Percentiles rank a stretch among this genome's conserved stretches.
Evolutionary conservation across 768 basidiomycete species (phyloP).

Genomic region (Termitomyces sp.): DNA sequence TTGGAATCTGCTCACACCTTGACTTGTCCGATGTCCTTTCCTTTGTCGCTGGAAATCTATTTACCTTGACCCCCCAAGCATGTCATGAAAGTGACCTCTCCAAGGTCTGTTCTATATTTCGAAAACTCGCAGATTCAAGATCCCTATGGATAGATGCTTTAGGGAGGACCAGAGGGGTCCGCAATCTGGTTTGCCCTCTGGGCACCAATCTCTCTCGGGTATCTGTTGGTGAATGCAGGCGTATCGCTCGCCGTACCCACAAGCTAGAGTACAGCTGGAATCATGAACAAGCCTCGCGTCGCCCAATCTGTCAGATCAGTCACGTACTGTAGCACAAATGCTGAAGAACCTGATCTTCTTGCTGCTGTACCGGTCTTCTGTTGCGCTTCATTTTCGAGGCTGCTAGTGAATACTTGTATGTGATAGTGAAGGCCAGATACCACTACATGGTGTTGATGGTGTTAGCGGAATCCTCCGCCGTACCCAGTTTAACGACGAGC

Average conservation of each 20-base stretch:
- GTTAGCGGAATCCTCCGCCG: too few species aligned
- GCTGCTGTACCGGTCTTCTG: neutral
- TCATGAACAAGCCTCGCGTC: neutral
- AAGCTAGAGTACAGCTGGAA: neutral
- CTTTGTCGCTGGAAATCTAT: neutral
- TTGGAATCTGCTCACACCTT: constrained; percentile 2
- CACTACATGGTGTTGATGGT: too few species aligned
- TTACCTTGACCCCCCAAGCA: neutral
- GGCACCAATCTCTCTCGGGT: neutral
- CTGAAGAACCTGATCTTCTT: neutral
- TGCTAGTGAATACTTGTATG: neutral
- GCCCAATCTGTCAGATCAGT: neutral
- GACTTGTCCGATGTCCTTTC: constrained; percentile 6
- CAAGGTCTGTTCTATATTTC: constrained; percentile 10
- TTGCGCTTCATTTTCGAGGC: neutral
- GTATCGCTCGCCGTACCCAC: neutral
- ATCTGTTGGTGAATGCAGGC: neutral
- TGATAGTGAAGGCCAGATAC: neutral
- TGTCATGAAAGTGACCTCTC: neutral
- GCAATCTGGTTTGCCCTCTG: neutral
- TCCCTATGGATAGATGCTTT: neutral
- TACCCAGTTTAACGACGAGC: neutral
- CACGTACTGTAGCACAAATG: neutral
- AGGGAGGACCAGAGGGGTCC: neutral
- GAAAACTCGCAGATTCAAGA: constrained; percentile 2